Base-by-base conservation (phyloP, 257 asterid genomes). In the Nicotiana undulata region DNA sequence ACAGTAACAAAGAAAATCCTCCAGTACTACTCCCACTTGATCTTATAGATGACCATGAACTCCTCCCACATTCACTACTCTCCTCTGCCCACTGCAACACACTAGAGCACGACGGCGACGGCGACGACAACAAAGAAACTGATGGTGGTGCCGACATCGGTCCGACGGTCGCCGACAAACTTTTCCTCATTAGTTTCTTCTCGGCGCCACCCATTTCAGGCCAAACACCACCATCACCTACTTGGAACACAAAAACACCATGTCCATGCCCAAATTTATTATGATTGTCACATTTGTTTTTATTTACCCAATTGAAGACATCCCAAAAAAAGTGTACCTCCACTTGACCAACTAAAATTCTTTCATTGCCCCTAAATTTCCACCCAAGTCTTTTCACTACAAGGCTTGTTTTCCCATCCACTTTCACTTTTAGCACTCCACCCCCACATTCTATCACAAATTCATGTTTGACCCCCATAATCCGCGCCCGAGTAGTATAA, bases 41-140 rank as follows among this genome's bases (percentile, higher is more conserved):
- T 72, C 85, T 83, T 6, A 80, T 81, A 2, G 89, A 86, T 40
- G 89, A 86, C 81, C 89, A 86, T 24, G 89, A 84, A 75, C 89
- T 86, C 53, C 87, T 80, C 64, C 87, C 89, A 84, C 84, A 52
- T 11, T 86, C 89, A 76, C 89, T 86, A 29, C 83, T 86, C 81
- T 84, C 87, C 61, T 86, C 89, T 10, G 89, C 89, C 89, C 89
- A 86, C 24, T 86, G 89, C 83, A 82, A 52, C 81, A 86, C 89
- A 29, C 89, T 84, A n/a, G 89, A 86, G 64, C 84, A 84, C 64
- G 89, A 79, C 1, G 83, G 85, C 1, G 87, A 74, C 1, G 85
- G 59, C 1, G 87, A 75, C 15, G 84, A 15, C 37, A 82, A 64
- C 9, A 70, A 78, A n/a, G 85, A 72, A n/a, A 32, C 52, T 2